A percentile compares a stretch with the other conserved stretches of the same genome.
Evolutionary conservation across 1,284 basidiomycete species (phyloP).

Genomic region (Laetiporus sulphureus): DNA sequence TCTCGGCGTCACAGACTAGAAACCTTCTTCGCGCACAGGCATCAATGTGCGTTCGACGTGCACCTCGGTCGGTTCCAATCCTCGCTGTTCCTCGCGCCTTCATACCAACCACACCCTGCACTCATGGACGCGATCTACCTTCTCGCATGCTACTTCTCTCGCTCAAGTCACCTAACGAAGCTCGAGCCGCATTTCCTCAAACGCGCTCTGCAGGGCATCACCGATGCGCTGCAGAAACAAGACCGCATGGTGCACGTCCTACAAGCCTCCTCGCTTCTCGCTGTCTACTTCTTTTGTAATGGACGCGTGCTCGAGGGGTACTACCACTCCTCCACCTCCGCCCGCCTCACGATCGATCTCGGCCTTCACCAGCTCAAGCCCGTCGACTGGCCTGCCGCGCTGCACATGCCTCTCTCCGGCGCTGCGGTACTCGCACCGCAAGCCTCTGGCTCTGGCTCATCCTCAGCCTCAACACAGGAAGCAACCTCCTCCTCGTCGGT

Average conservation of each 20-base stretch:
- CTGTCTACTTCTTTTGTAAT: slow-evolving; percentile 54
- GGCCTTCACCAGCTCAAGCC: slow-evolving; percentile 45
- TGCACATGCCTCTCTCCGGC: slow-evolving; percentile 18
- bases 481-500: too few species aligned
- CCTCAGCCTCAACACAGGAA: too few species aligned
- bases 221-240: slow-evolving; percentile 40
- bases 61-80: slow-evolving; percentile 37
- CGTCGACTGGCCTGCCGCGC: too few species aligned
- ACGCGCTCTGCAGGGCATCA: slow-evolving; percentile 42
- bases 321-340: slow-evolving; percentile 51
- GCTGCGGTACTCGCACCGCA: slow-evolving; percentile 14
- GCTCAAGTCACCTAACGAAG: slow-evolving; percentile 31
- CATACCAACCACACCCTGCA: slow-evolving; percentile 44
- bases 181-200: slow-evolving; percentile 43
- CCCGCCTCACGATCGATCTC: slow-evolving; percentile 46
- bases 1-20: slow-evolving; percentile 34
- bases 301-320: slow-evolving; percentile 53
- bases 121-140: slow-evolving; percentile 56
- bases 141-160: slow-evolving; percentile 48
- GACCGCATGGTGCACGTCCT: slow-evolving; percentile 52
- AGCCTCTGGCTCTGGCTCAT: too few species aligned
- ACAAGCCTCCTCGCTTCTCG: slow-evolving; percentile 53
- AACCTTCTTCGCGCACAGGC: slow-evolving; percentile 48
- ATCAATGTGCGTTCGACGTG: slow-evolving; percentile 53
- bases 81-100: slow-evolving; percentile 19